Conservation (phyloP, 257 asterid genomes). For the Solanum peruvianum region DNA sequence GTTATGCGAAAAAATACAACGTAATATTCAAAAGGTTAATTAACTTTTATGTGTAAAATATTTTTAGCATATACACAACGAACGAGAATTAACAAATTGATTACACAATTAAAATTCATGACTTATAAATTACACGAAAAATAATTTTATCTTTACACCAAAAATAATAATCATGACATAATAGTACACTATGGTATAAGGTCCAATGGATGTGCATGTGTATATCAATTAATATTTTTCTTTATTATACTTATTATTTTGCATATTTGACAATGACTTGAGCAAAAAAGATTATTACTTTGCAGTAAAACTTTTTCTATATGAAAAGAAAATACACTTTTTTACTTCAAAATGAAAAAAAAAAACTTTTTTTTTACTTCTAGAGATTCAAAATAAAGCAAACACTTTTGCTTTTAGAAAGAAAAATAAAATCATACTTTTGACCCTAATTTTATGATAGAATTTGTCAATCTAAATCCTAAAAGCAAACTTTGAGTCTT, state of each 20-base stretch:
- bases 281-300: not conserved
- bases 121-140: too few relatives aligned
- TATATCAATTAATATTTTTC: not conserved
- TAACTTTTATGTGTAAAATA: not conserved
- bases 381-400: not conserved
- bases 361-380: not conserved
- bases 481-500: not conserved
- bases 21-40: not conserved
- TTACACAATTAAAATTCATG: fast-evolving
- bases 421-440: not conserved
- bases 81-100: not conserved
- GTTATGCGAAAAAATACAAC: not conserved
- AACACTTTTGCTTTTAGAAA: not conserved
- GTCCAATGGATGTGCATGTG: not conserved
- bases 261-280: not conserved
- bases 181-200: not conserved
- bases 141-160: too few relatives aligned
- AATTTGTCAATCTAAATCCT: not conserved
- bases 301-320: not conserved
- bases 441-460: not conserved
- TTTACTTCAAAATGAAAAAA: not conserved
- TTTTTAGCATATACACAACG: not conserved
- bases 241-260: not conserved
- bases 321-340: not conserved
- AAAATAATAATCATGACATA: not conserved